phyloP scores from a whole-genome alignment of 2,329 filamentous ascomycete genomes.

The Aspergillus nomiae region DNA sequence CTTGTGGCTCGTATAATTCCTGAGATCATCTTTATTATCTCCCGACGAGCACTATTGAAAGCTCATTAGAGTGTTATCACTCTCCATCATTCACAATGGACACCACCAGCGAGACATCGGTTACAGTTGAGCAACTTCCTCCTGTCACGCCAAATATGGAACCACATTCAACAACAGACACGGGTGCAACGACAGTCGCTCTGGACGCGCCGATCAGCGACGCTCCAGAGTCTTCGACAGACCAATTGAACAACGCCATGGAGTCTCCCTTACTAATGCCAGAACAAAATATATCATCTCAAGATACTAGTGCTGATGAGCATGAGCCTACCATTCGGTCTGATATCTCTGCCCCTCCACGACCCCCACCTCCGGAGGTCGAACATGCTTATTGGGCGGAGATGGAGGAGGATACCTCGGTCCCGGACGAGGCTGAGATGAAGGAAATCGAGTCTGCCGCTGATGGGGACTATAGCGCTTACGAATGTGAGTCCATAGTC shows the following conservation, averaged over 20 bases:
- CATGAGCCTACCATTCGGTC: conserved; percentile 10
- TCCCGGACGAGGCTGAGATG: conserved; percentile 60
- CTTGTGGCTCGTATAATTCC: too few species aligned
- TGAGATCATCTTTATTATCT: background rate
- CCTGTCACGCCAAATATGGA: conserved; percentile 17
- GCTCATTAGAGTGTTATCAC: background rate
- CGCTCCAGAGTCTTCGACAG: conserved; percentile 7
- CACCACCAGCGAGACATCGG: conserved; percentile 13
- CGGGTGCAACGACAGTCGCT: conserved; percentile 5
- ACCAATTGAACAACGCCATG: conserved; percentile 4
- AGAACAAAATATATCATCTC: conserved; percentile 1
- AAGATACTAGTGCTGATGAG: background rate
- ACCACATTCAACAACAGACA: conserved; percentile 4
- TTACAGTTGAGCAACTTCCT: conserved; percentile 18
- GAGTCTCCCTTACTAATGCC: conserved; percentile 5
- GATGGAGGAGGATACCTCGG: conserved; percentile 58
- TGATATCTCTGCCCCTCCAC: conserved; percentile 19
- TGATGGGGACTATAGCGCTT: conserved; percentile 55
- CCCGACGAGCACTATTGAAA: background rate
- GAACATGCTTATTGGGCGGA: conserved; percentile 55
- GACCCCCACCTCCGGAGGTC: conserved; percentile 23
- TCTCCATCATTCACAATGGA: conserved; percentile 20
- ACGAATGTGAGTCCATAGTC: conserved; percentile 48
- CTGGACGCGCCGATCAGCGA: conserved; percentile 15
- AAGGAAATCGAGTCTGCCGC: conserved; percentile 55